Percentiles rank a stretch among this genome's conserved stretches.
Conservation (phyloP, 352 stramenopile species). For the Globisporangium radiosum region DNA sequence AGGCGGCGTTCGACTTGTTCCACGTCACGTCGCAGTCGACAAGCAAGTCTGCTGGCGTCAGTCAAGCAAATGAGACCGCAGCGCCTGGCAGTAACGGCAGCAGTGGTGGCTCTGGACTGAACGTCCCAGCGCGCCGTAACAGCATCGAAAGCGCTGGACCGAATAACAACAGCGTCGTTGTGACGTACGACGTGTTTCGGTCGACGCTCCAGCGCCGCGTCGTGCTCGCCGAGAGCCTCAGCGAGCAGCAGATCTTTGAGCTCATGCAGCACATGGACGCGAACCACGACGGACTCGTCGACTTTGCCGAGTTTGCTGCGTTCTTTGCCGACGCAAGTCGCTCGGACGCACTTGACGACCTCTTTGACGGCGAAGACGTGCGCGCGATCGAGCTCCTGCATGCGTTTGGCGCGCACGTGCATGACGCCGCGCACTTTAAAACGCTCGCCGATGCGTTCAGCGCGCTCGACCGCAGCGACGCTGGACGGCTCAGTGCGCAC, state of each 20-base stretch:
- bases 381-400: constrained; percentile 66
- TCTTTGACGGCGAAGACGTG: constrained; percentile 74
- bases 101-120: too few species aligned
- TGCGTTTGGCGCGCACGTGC: constrained; percentile 46
- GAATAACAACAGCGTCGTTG: constrained; percentile 16
- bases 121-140: constrained; percentile 8
- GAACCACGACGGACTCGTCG: constrained; percentile 86
- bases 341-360: constrained; percentile 58
- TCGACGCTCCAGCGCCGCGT: constrained; percentile 61
- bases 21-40: constrained; percentile 12
- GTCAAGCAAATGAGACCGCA: neutral
- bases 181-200: constrained; percentile 78
- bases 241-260: constrained; percentile 89
- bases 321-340: constrained; percentile 83
- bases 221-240: constrained; percentile 52
- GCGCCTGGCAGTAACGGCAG: neutral
- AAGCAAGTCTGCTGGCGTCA: neutral
- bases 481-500: constrained; percentile 28
- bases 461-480: constrained; percentile 36
- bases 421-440: constrained; percentile 31
- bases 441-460: constrained; percentile 53
- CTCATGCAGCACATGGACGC: constrained; percentile 91
- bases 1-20: constrained; percentile 69
- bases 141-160: constrained; percentile 25
- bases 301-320: constrained; percentile 86